Base-by-base conservation (phyloP, 2,329 filamentous ascomycete species). In the Alternaria brassicicola region DNA sequence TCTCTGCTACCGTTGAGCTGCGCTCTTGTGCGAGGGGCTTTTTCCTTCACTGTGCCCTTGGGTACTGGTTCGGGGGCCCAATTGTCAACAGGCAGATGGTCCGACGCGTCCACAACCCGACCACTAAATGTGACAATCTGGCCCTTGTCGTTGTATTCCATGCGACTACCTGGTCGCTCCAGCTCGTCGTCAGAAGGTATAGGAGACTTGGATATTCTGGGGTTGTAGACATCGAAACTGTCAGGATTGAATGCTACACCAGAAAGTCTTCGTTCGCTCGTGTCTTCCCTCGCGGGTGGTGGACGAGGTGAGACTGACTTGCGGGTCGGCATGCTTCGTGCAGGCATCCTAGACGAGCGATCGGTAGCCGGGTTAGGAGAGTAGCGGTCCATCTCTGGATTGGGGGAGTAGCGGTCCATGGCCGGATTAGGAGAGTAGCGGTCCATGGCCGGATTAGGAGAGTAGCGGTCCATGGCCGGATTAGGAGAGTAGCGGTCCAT, bases 121-220 rank as follows among this genome's bases (percentile, higher is more conserved):
- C 91, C 91, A 71, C 92, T 89, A 62, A 90, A 84, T 1, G 87
- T 89, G 52, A 93, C 87, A 60, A 93, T 92, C 69, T 91, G 91
- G 8, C 86, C 88, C 50, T 85, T 83, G 0, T 82, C 78, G 52
- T 87, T 76, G 61, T 73, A 66, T 39, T 76, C 85, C 63, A 83
- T 79, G 49, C 68, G 67, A 47, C 70, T 74, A 2, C 70, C 66
- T 3, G 70, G 70, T 2, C 69, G 67, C 38, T 74, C 69, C 3
- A 21, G 41, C 21, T 75, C 70, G 6, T 69, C 64, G 21, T 72
- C 71, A 1, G 58, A 61, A 21, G 66, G 68, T n/a, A 56, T 59
- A 3, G 65, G 61, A 8, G 67, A 67, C 30, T 65, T 68, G 9
- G 71, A 78, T 63, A 66, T 74, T 67, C 65, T 68, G 1, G 90